Evolutionary conservation across 2,329 filamentous ascomycete species (phyloP), one percentile per base, ranked within the genome.

Genomic region (Paramyrothecium roridum): DNA sequence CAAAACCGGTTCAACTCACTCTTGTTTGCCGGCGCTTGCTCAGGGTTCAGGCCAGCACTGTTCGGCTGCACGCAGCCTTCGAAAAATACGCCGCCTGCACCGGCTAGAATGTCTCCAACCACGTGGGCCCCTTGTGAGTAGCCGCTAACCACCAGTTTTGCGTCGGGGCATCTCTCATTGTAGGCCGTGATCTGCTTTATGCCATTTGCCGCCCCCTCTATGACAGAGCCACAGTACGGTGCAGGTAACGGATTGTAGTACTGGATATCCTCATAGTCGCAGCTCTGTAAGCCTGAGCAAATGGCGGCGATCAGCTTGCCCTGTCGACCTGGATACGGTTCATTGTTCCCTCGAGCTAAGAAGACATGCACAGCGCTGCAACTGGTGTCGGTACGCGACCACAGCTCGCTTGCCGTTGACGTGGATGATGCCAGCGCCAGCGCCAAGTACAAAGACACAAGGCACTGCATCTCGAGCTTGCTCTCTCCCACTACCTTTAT

Each of bases 81-180:
- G 49, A 70, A 71, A 54, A 69, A 69, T 4, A 59, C 63, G 19
- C 71, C 71, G n/a, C 70, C 70, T 11, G 68, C 69, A 10, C 67
- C 67, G 46, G 66, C 69, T 6, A 73, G 59, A 22, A 75, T 63
- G 56, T 73, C 72, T 43, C 70, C 67, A 72, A 57, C 16, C n/a
- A 77, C 65, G 2, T 75, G 72, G 2, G 65, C 69, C 47, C 74
- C 75, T 56, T 77, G 71, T 2, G 70, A 74, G 57, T 75, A 77
- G 0, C 75, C 75, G 56, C 70, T 72, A 26, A 77, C 50, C 7
- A 77, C 72, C 13, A 77, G 67, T 56, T 70, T 73, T 22, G 72
- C 55, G 37, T 73, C 58, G 16, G 75, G 74, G 54, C 74, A 78
- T n/a, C 64, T 63, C 57, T 69, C 61, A 59, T 68, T 68, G 59